These are phyloP conservation scores for Arctostaphylos glauca DNA, from an alignment of 148 eudicot species.

Conservation along the genomic window DNA sequence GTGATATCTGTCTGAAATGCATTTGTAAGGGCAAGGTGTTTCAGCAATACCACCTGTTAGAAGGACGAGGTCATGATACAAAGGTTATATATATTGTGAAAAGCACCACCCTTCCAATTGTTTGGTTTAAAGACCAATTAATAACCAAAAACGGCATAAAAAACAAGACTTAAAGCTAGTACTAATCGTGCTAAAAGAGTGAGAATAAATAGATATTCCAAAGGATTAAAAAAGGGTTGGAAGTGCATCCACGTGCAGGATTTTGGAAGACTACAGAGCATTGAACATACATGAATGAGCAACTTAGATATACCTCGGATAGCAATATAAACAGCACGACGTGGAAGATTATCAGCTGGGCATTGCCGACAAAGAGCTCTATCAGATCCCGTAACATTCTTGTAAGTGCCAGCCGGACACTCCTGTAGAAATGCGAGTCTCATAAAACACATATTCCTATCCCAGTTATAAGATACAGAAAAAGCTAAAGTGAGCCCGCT, in stretches of 20 bases:
- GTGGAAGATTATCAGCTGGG: constrained; percentile 74
- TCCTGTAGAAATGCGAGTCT: constrained; percentile 52
- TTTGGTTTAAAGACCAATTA: not conserved
- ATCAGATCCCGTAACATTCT: constrained; percentile 83
- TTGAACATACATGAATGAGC: not conserved
- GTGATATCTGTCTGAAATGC: constrained; percentile 89
- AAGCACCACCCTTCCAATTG: not conserved
- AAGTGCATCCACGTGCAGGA: not conserved
- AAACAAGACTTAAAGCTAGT: not conserved
- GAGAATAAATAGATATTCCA: not conserved
- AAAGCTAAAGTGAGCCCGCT: constrained; percentile 1
- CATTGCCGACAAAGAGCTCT: constrained; percentile 65
- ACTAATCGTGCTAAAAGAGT: not conserved
- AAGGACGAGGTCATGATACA: not conserved
- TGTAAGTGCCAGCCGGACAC: constrained; percentile 92
- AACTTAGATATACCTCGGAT: constrained; percentile 61
- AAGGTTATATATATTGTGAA: not conserved
- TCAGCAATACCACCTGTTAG: constrained; percentile 79
- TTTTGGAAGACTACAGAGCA: not conserved
- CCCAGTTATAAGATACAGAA: constrained; percentile 5
- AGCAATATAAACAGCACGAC: constrained; percentile 64
- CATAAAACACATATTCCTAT: not conserved
- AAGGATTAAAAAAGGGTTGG: not conserved
- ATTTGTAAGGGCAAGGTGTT: constrained; percentile 89
- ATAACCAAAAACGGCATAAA: not conserved